Percentiles rank a stretch among this genome's conserved stretches.
Conservation (phyloP, 257 asterid genomes). For the Solanum chmielewskii region DNA sequence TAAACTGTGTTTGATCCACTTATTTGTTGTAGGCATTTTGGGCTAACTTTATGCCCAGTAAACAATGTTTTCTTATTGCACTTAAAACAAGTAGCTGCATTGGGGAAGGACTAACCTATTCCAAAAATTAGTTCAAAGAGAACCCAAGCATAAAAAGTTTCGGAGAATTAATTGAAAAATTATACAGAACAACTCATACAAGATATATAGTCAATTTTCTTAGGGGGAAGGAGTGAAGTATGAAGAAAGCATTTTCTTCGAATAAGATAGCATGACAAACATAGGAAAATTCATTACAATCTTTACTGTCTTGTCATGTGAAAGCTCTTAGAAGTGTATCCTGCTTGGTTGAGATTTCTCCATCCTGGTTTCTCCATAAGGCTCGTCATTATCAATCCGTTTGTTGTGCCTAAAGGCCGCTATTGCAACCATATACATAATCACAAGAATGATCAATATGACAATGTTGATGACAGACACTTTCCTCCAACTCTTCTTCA, state of each 20-base stretch:
- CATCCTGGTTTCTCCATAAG: constrained; percentile 70
- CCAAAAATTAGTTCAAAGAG: neutral
- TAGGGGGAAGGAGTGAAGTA: neutral
- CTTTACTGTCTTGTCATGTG: neutral
- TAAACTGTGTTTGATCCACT: neutral
- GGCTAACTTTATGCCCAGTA: neutral
- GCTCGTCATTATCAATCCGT: constrained; percentile 52
- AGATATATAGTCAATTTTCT: neutral
- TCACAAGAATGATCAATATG: constrained; percentile 56
- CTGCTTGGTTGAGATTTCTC: constrained; percentile 79
- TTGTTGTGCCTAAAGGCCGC: constrained; percentile 76
- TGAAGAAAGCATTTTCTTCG: neutral
- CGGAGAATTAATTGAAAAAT: neutral
- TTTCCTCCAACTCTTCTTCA: constrained; percentile 82
- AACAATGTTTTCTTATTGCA: neutral
- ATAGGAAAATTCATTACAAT: neutral
- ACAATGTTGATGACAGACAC: constrained; percentile 65
- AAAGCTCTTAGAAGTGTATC: constrained; percentile 47
- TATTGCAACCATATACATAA: constrained; percentile 55
- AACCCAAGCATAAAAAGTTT: neutral
- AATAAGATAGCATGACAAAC: neutral
- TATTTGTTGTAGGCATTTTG: neutral
- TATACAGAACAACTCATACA: neutral
- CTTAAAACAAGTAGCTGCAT: neutral
- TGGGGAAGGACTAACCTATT: neutral